Evolutionary conservation across 2,329 filamentous ascomycete species (phyloP).

Genomic region (Blastomyces percursus): DNA sequence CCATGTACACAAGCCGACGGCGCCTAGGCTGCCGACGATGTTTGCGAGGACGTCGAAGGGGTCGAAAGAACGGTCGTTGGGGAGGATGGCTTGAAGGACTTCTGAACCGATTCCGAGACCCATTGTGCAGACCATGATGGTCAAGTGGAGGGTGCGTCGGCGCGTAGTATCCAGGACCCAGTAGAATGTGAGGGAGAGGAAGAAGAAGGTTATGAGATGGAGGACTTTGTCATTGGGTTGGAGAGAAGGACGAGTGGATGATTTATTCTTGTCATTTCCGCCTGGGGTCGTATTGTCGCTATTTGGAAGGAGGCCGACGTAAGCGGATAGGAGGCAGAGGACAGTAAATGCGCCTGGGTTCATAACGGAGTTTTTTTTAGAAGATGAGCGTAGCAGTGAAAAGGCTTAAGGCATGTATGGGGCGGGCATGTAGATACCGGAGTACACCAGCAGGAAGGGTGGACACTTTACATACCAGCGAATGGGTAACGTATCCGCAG

Average conservation of each 20-base stretch:
- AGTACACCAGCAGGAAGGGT: background rate
- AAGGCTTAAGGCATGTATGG: background rate
- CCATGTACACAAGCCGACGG: conserved; percentile 66
- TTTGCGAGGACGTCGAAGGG: conserved; percentile 82
- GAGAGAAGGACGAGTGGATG: conserved; percentile 33
- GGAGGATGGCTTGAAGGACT: conserved; percentile 52
- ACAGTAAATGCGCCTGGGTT: conserved; percentile 50
- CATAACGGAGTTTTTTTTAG: conserved; percentile 14
- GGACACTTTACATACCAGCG: conserved; percentile 54
- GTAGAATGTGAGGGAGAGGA: conserved; percentile 77
- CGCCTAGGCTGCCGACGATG: conserved; percentile 62
- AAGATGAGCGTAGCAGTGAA: background rate
- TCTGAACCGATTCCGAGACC: conserved; percentile 46
- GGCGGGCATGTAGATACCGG: background rate
- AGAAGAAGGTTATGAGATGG: conserved; percentile 79
- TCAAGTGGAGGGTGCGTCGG: conserved; percentile 72
- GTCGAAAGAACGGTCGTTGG: conserved; percentile 62
- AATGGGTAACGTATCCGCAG: conserved; percentile 87
- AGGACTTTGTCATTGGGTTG: conserved; percentile 80
- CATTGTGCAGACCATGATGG: conserved; percentile 66
- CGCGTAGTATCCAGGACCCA: conserved; percentile 91
- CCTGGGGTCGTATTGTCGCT: conserved; percentile 21
- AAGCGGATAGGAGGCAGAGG: conserved; percentile 64
- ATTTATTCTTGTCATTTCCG: conserved; percentile 10
- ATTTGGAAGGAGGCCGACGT: conserved; percentile 60